Evolutionary conservation across 768 basidiomycete genomes (phyloP).

Genomic region (Kwoniella dejecticola): DNA sequence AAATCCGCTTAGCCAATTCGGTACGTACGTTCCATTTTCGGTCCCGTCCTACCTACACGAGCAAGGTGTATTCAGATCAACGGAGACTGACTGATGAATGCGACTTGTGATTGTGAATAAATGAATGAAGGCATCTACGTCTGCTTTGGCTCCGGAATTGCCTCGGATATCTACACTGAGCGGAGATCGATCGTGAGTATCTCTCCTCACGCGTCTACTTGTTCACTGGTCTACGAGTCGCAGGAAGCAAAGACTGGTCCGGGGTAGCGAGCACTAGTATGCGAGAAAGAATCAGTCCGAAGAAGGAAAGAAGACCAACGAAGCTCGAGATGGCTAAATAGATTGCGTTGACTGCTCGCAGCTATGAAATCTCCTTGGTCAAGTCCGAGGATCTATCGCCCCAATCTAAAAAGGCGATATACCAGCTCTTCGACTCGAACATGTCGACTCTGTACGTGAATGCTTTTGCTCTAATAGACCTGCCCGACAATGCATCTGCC

Average conservation of each 20-base stretch:
- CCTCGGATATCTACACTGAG: background rate
- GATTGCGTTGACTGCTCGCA: too few relatives aligned
- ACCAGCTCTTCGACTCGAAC: conserved; percentile 23
- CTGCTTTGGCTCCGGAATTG: conserved; percentile 13
- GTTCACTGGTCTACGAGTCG: too few relatives aligned
- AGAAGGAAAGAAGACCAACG: too few relatives aligned
- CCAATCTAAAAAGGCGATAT: conserved; percentile 18
- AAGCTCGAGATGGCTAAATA: too few relatives aligned
- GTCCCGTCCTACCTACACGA: background rate
- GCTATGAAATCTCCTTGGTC: conserved; percentile 15
- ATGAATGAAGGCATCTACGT: conserved; percentile 24
- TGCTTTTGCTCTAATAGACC: too few relatives aligned
- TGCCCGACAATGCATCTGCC: too few relatives aligned
- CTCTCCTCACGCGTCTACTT: too few relatives aligned
- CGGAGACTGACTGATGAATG: background rate
- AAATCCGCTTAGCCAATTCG: conserved; percentile 15
- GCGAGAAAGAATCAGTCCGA: too few relatives aligned
- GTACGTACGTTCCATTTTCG: conserved; percentile 5
- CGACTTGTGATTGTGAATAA: too few relatives aligned
- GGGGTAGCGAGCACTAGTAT: background rate
- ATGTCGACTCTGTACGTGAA: conserved; percentile 26
- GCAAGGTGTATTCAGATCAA: background rate
- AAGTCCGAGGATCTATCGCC: conserved; percentile 4
- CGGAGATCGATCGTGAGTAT: background rate
- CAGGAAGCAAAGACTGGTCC: too few relatives aligned